Evolutionary conservation across 176 grass and related monocot species (phyloP), one percentile per base, ranked within the genome.

Genomic region (Musa itinerans): DNA sequence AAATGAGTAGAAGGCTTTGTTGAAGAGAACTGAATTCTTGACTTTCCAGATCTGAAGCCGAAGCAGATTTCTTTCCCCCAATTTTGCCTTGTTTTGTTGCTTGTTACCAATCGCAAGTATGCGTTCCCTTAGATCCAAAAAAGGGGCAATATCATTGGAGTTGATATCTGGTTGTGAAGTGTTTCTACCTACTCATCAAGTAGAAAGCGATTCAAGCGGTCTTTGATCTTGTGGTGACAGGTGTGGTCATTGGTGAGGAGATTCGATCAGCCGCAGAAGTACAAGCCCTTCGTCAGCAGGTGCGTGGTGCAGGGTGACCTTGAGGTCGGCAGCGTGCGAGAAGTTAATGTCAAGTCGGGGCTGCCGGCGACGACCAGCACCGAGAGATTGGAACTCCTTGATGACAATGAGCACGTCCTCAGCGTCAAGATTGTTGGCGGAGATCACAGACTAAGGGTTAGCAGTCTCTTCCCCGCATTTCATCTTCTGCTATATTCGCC

Each of bases 381-480:
- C 7, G 75, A 77, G 61, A 63, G 75, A 24, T 77, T 77, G 75
- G 75, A 77, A 52, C 43, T 65, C 21, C 75, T 77, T 25, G 75
- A 77, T 65, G 75, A 77, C 75, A 53, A 65, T 21, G 75, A 77
- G 24, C 75, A 77, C 59, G 61, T 77, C n/a, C 75, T 77, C n/a
- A 53, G 61, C 48, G 21, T 77, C 75, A 77, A 77, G 61, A 77
- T 77, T 15, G 75, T 77, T 7, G 75, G 75, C 11, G 75, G 75
- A 65, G 75, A 77, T 77, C 75, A 77, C 61, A 77, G 75, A 26
- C 75, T 77, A n/a, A 77, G n/a, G 75, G 75, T 77, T 76, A 51
- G 73, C 22, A 65, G 29, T 74, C 72, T 27, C 34, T 63, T 52
- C n/a, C 59, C 59, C 19, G 17, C 19, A 52, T 29, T 29, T 43